These are phyloP conservation scores for Plasmodium cynomolgi DNA, from an alignment of 169 alveolate genomes.

Conservation along the genomic window DNA sequence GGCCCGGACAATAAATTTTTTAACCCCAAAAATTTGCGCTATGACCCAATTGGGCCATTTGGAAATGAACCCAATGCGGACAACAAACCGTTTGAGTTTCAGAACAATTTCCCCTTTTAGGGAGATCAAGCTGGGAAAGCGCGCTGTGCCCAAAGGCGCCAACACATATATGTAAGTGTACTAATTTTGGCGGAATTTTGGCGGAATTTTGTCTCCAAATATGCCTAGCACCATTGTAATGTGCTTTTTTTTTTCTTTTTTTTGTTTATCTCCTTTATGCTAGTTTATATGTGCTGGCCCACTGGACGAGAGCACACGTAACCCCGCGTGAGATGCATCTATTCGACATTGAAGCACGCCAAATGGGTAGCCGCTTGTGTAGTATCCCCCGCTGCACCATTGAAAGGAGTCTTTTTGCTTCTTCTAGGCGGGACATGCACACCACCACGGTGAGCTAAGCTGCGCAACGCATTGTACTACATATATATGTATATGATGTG, in stretches of 20 bases:
- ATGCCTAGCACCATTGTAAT: neutral
- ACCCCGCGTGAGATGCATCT: neutral
- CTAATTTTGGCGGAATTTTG: neutral
- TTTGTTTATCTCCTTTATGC: neutral
- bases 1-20: conserved; percentile 85
- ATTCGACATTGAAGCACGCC: neutral
- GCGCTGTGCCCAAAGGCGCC: neutral
- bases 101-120: conserved; percentile 59
- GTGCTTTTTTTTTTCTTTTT: neutral
- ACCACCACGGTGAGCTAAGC: neutral
- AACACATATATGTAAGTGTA: neutral
- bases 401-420: conserved; percentile 4
- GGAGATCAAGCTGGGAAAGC: neutral
- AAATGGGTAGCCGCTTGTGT: neutral
- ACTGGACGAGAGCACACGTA: neutral
- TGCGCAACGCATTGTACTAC: neutral
- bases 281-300: neutral
- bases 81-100: conserved; percentile 61
- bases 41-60: conserved; percentile 85
- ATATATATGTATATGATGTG: neutral
- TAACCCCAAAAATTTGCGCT: conserved; percentile 68
- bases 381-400: neutral
- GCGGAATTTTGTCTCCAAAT: neutral
- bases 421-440: neutral
- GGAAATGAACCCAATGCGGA: conserved; percentile 85